Percentiles rank a stretch among this genome's conserved stretches.
These are phyloP conservation scores for Chaetothyriales sp. DNA, from an alignment of 2,329 filamentous ascomycete genomes.

Conservation along the genomic window DNA sequence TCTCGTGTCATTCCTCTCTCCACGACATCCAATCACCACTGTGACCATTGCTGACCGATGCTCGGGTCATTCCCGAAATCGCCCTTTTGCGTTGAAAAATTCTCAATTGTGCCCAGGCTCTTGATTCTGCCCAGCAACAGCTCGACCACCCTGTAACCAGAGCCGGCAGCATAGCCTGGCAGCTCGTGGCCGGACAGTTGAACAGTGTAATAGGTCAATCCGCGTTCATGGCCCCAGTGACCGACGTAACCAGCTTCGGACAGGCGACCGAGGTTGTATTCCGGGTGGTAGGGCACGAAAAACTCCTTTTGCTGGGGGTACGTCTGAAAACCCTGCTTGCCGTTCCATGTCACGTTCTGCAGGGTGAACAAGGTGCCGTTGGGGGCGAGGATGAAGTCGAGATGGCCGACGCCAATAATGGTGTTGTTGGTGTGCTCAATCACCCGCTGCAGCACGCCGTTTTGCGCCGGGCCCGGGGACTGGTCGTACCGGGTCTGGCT, in stretches of 20 bases:
- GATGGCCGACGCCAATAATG: constrained; percentile 33
- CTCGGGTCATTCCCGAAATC: neutral
- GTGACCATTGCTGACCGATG: neutral
- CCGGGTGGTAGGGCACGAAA: constrained; percentile 30
- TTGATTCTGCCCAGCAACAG: constrained; percentile 50
- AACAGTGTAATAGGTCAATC: constrained; percentile 25
- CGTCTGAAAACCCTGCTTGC: constrained; percentile 30
- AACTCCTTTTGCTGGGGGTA: constrained; percentile 26
- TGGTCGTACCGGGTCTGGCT: constrained; percentile 28
- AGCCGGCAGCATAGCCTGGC: constrained; percentile 35
- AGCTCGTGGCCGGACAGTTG: constrained; percentile 15
- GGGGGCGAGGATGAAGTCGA: constrained; percentile 35
- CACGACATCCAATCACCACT: neutral
- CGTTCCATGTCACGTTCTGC: constrained; percentile 40
- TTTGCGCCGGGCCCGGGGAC: constrained; percentile 36
- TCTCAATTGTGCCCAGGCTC: constrained; percentile 1
- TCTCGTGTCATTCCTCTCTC: neutral
- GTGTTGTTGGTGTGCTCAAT: constrained; percentile 38
- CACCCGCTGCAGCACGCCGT: constrained; percentile 36
- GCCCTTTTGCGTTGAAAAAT: neutral
- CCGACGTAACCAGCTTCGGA: constrained; percentile 29
- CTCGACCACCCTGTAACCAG: constrained; percentile 57
- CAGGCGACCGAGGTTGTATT: constrained; percentile 23
- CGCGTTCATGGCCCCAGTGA: constrained; percentile 28
- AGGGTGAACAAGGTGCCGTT: constrained; percentile 38